Conservation (phyloP, 805 yeast species). For the Sungouiozyma intestinalis region DNA sequence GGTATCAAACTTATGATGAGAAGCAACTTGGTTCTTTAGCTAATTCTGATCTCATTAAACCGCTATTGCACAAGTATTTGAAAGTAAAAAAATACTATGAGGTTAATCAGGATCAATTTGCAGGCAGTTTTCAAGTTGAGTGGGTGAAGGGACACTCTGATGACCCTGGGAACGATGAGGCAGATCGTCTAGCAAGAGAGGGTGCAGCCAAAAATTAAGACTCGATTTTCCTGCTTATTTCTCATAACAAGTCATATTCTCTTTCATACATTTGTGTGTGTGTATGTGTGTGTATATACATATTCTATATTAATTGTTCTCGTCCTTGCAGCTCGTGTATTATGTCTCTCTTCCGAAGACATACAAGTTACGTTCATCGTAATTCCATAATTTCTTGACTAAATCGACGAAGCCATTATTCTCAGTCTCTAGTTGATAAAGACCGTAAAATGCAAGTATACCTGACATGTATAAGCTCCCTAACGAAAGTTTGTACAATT, state of each 20-base stretch:
- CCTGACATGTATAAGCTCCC: conserved; percentile 53
- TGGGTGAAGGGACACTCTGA: conserved; percentile 74
- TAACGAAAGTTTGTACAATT: conserved; percentile 51
- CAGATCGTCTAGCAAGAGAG: conserved; percentile 62
- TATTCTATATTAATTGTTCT: too few species aligned
- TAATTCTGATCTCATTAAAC: conserved; percentile 26
- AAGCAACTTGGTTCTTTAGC: conserved; percentile 29
- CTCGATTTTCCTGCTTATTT: background rate
- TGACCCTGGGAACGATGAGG: conserved; percentile 59
- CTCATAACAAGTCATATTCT: background rate
- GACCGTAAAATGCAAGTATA: conserved; percentile 56
- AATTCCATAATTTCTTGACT: conserved; percentile 30
- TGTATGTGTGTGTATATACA: too few species aligned
- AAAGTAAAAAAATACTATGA: conserved; percentile 32
- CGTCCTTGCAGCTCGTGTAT: too few species aligned
- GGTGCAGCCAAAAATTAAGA: conserved; percentile 36
- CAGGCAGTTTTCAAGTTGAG: conserved; percentile 34
- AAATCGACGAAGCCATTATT: conserved; percentile 54
- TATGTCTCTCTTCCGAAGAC: conserved; percentile 16
- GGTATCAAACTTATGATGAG: conserved; percentile 42
- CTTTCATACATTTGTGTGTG: background rate
- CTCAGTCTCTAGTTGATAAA: conserved; percentile 56
- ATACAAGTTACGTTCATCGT: conserved; percentile 21
- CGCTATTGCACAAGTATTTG: conserved; percentile 33
- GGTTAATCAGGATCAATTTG: conserved; percentile 16